Conservation (phyloP, 2,329 filamentous ascomycete species). For the Colletotrichum incanum region DNA sequence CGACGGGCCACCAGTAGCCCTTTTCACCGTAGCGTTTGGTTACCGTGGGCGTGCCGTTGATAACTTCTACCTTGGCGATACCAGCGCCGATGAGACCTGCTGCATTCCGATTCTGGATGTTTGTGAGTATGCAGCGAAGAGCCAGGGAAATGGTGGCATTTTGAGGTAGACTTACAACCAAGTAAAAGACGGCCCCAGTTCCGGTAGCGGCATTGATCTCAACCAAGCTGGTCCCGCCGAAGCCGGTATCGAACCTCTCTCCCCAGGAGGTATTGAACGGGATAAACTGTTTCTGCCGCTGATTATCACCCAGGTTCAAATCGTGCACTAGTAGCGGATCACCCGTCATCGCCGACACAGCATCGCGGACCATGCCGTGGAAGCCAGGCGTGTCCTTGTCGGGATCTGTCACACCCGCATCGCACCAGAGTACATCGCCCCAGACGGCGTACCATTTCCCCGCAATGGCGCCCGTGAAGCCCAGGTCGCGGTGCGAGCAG, state of each 20-base stretch:
- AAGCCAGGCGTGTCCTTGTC: conserved; percentile 51
- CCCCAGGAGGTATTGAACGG: conserved; percentile 56
- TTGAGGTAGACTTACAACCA: conserved; percentile 50
- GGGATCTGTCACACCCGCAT: conserved; percentile 52
- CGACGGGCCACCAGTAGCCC: conserved; percentile 57
- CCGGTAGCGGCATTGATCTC: conserved; percentile 51
- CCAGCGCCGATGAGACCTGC: conserved; percentile 55
- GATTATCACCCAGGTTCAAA: conserved; percentile 53
- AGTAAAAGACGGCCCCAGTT: conserved; percentile 54
- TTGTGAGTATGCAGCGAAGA: too few species aligned
- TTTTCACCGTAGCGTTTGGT: conserved; percentile 51
- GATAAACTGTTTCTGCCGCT: conserved; percentile 55
- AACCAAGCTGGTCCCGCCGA: conserved; percentile 58
- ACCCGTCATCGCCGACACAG: conserved; percentile 53
- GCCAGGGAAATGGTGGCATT: background rate
- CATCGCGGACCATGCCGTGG: conserved; percentile 58
- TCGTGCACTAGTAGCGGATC: conserved; percentile 55
- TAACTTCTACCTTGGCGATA: conserved; percentile 53
- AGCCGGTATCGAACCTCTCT: conserved; percentile 54
- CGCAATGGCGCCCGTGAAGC: conserved; percentile 54
- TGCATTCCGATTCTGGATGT: conserved; percentile 47
- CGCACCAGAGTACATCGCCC: conserved; percentile 56
- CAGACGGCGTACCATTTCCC: conserved; percentile 59
- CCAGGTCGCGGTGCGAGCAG: conserved; percentile 55
- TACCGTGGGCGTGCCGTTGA: conserved; percentile 53